phyloP scores from a whole-genome alignment of 371 early-diverging fungal genomes.

The Amoeboaphelidium protococcarum region DNA sequence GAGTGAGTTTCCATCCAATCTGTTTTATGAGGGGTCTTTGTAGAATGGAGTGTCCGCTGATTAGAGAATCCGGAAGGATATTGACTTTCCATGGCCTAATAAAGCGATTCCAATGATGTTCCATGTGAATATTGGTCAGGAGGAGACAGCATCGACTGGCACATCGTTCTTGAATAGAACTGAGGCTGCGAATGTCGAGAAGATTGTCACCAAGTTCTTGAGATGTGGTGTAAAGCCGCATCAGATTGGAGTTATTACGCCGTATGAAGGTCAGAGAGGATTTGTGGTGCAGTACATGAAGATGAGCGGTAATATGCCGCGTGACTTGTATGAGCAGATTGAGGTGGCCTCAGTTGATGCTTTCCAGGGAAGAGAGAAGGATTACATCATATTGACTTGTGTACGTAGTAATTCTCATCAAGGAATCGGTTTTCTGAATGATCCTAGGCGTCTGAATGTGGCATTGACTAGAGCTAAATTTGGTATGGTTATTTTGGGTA shows the following conservation, averaged over 20 bases:
- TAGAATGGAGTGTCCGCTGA: constrained; percentile 80
- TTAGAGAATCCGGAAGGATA: constrained; percentile 54
- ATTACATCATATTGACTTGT: constrained; percentile 91
- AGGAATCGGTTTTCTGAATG: constrained; percentile 93
- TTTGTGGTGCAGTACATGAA: constrained; percentile 88
- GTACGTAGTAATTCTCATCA: constrained; percentile 92
- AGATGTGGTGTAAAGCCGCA: constrained; percentile 57
- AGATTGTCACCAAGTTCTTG: constrained; percentile 76
- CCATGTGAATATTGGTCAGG: constrained; percentile 68
- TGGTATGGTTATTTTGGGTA: constrained; percentile 83
- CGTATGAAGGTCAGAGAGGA: constrained; percentile 95
- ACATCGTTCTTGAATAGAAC: constrained; percentile 84
- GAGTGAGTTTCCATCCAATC: constrained; percentile 90
- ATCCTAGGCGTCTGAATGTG: constrained; percentile 91
- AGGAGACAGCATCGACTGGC: constrained; percentile 84
- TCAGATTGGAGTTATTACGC: constrained; percentile 96
- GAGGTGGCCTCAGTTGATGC: constrained; percentile 98
- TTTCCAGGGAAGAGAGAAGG: constrained; percentile 98
- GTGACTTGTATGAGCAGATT: constrained; percentile 79
- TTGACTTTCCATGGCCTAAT: constrained; percentile 88
- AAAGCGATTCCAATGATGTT: constrained; percentile 87
- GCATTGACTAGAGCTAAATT: constrained; percentile 89
- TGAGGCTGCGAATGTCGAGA: constrained; percentile 68
- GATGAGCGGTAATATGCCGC: constrained; percentile 55
- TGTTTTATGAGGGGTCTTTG: constrained; percentile 94